These are phyloP conservation scores for Artemisia annua DNA, from an alignment of 129 eudicot genomes.

Conservation along the genomic window DNA sequence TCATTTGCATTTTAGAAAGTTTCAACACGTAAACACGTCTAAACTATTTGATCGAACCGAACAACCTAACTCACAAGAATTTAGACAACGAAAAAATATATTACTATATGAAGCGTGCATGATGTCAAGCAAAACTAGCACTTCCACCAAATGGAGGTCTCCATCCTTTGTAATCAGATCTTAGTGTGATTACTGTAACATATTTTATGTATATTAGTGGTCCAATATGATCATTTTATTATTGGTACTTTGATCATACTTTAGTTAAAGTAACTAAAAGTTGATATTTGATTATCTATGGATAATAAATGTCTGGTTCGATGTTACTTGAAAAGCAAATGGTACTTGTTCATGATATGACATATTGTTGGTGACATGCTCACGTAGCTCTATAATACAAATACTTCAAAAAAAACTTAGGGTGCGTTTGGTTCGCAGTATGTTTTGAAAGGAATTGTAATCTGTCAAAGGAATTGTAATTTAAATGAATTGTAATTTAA, in stretches of 20 bases:
- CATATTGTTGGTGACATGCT: conserved; percentile 21
- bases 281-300: conserved; percentile 13
- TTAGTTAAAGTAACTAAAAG: conserved; percentile 30
- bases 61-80: too few species aligned
- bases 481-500: too few species aligned
- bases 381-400: not conserved
- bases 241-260: conserved; percentile 28
- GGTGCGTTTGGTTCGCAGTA: too few species aligned
- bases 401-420: too few species aligned
- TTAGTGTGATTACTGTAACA: conserved; percentile 24
- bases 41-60: too few species aligned
- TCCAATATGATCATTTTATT: conserved; percentile 29
- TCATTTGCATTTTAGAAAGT: too few species aligned
- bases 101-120: conserved; percentile 42
- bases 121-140: conserved; percentile 45
- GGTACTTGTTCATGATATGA: conserved; percentile 20
- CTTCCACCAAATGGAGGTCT: conserved; percentile 44
- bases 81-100: not conserved
- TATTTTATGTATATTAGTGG: conserved; percentile 34
- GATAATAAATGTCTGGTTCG: conserved; percentile 22
- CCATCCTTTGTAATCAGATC: conserved; percentile 24
- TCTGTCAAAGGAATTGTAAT: too few species aligned
- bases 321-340: conserved; percentile 1
- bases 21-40: too few species aligned
- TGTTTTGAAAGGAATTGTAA: too few species aligned